Evolutionary conservation across 2,329 filamentous ascomycete genomes (phyloP).

Genomic region (Claviceps arundinis): DNA sequence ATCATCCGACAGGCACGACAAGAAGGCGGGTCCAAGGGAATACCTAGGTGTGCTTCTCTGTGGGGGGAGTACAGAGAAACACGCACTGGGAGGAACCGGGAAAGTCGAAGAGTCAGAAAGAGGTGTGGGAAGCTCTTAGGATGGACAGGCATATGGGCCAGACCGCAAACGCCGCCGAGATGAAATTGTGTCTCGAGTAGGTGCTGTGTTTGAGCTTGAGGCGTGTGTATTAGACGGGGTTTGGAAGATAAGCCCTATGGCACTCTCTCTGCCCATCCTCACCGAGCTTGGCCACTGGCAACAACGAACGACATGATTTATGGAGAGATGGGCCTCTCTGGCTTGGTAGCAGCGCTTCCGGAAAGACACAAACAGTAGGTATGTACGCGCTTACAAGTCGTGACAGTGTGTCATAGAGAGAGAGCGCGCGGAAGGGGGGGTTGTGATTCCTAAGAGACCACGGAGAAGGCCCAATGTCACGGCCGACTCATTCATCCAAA

Average conservation of each 20-base stretch:
- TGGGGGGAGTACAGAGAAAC: not conserved
- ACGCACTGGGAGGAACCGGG: not conserved
- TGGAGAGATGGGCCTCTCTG: not conserved
- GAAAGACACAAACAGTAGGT: not conserved
- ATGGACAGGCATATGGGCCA: constrained; percentile 5
- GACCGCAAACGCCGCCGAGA: constrained; percentile 1
- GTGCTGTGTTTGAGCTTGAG: constrained; percentile 1
- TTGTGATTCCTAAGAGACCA: not conserved
- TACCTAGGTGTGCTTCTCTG: constrained; percentile 3
- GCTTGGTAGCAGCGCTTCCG: not conserved
- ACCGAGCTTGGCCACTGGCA: not conserved
- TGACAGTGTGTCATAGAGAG: not conserved
- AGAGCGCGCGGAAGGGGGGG: not conserved
- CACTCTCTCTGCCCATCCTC: not conserved
- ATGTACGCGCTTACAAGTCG: constrained; percentile 1
- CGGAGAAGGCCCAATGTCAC: constrained; percentile 1
- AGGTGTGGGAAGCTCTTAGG: constrained; percentile 5
- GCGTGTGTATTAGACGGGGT: not conserved
- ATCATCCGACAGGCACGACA: constrained; percentile 1
- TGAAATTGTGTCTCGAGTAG: constrained; percentile 1
- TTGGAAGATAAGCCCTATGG: not conserved
- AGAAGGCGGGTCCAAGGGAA: constrained; percentile 3
- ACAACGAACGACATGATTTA: not conserved
- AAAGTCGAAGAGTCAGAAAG: constrained; percentile 4
- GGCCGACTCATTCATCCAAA: constrained; percentile 3